Percentiles rank a stretch among this genome's conserved stretches.
These are phyloP conservation scores for Dalbergia cochinchinensis DNA, from an alignment of 306 rosid species.

Conservation along the genomic window DNA sequence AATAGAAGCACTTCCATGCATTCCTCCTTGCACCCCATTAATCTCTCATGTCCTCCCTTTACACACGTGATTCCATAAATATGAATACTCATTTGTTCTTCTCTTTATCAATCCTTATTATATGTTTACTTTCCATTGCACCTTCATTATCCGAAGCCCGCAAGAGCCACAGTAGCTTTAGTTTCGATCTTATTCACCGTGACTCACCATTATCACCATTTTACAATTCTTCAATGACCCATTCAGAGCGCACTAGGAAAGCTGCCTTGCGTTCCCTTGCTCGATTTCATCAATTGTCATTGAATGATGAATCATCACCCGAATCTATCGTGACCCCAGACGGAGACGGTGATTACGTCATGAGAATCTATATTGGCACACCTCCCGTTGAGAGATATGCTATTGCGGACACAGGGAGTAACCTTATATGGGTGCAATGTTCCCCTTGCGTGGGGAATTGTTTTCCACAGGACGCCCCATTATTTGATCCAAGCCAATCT, in stretches of 20 bases:
- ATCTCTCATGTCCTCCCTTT: too few species aligned
- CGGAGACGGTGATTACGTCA: slow-evolving; percentile 10
- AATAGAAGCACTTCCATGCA: too few species aligned
- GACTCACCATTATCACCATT: slow-evolving; percentile 43
- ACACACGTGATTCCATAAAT: too few species aligned
- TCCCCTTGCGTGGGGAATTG: slow-evolving; percentile 35
- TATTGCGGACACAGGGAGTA: slow-evolving; percentile 45
- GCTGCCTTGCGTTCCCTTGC: slow-evolving; percentile 16
- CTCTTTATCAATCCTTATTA: too few species aligned
- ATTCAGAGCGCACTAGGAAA: background rate
- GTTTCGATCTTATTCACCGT: slow-evolving; percentile 30
- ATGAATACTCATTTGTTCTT: too few species aligned
- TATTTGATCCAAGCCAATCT: slow-evolving; percentile 28
- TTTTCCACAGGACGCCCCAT: slow-evolving; percentile 11
- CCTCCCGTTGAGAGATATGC: slow-evolving; percentile 40
- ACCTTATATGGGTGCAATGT: slow-evolving; percentile 48
- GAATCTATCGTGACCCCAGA: slow-evolving; percentile 1
- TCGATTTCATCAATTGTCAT: background rate
- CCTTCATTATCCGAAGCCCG: background rate
- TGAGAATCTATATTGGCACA: slow-evolving; percentile 42
- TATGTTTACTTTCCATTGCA: too few species aligned
- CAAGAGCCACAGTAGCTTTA: background rate
- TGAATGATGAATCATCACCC: background rate
- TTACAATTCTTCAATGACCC: slow-evolving; percentile 24
- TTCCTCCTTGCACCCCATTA: too few species aligned